Base-by-base conservation (phyloP, 345 rosid genomes). In the Turnera subulata region DNA sequence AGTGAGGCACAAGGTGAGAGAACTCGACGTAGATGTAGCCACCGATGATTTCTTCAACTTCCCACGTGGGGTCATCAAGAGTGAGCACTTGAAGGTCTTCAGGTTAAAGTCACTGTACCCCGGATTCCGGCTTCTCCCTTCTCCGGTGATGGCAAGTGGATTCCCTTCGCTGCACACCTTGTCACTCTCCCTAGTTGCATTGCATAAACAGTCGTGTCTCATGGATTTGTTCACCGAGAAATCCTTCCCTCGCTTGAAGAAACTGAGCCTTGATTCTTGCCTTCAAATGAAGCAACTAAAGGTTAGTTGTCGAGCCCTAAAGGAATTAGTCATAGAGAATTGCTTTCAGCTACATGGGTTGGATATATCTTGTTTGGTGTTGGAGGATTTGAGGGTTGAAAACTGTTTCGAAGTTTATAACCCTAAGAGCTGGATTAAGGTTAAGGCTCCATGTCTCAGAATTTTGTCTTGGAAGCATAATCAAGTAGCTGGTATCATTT, bases 21-120 rank as follows among this genome's bases (percentile, higher is more conserved):
- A 84, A 55, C 86, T 91, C 12, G 92, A 91, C 62, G 70, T 86
- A 0, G 90, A 91, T 60, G 91, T 91, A 11, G 70, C 79, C 51
- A 91, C 97, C 0, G 78, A 81, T 10, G 94, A 84, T 50, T 82
- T 73, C 64, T 88, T 88, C 69, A 88, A 91, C 48, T 76, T 91
- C 65, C 96, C 98, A 13, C 75, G 88, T 10, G 73, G 85, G 20
- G 78, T 82, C 15, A 66, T 84, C 0, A 61, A 71, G 0, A 85
- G 91, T 46, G 86, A 81, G 14, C 57, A 79, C 11, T 35, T 85
- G 46, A 77, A 77, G 62, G 68, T 72, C 37, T 78, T 88, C 64
- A 75, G 65, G 56, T 68, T 84, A 50, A 81, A 73, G 61, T 88
- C 98, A 4, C 64, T 65, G 26, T 60, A 69, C 53, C 94, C 84